A percentile compares a stretch with the other conserved stretches of the same genome.
Conservation (phyloP, 257 asterid genomes). For the Capsicum chinense region DNA sequence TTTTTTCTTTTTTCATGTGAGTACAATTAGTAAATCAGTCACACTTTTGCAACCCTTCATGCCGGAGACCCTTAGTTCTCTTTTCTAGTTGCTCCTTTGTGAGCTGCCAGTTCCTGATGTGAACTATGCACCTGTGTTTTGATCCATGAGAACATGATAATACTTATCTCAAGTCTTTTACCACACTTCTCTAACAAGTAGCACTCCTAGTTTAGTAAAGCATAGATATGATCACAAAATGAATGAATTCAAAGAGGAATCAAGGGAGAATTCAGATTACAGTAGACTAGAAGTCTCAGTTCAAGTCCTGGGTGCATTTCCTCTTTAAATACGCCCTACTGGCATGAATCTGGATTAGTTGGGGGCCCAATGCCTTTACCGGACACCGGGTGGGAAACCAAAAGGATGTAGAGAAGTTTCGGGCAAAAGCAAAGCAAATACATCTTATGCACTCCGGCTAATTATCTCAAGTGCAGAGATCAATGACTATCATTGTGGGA, state of each 20-base stretch:
- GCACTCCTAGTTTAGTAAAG: neutral
- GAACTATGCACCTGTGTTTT: constrained; percentile 2
- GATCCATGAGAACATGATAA: neutral
- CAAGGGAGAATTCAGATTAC: neutral
- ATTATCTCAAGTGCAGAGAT: neutral
- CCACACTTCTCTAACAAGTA: neutral
- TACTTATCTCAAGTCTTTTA: neutral
- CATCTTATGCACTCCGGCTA: neutral
- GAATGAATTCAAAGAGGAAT: neutral
- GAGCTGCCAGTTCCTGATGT: constrained; percentile 20
- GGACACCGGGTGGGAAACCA: neutral
- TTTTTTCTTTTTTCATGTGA: neutral
- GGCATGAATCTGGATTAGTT: neutral
- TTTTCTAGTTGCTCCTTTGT: neutral
- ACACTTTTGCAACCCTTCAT: neutral
- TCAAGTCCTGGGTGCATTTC: neutral
- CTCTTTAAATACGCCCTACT: neutral
- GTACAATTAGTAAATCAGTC: neutral
- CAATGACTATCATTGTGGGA: too few relatives aligned
- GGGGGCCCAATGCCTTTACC: neutral
- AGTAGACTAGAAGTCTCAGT: neutral
- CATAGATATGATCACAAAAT: neutral
- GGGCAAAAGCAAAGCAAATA: neutral
- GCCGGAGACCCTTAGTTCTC: neutral
- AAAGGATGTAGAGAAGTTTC: neutral